Base-by-base conservation (phyloP, 1,284 basidiomycete genomes). In the Sanguinoderma infundibulare region DNA sequence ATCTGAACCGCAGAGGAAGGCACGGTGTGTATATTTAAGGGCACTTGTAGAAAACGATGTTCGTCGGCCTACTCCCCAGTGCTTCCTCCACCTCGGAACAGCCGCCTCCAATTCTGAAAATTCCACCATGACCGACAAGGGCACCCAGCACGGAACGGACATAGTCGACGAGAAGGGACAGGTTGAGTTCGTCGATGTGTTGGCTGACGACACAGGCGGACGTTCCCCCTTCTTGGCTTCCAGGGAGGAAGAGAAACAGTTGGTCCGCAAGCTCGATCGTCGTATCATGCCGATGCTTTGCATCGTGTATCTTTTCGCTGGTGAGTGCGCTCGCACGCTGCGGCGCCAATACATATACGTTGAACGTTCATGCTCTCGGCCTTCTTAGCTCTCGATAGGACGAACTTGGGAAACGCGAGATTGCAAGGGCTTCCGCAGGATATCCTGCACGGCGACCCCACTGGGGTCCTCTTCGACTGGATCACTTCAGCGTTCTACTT, bases 331-430 rank as follows among this genome's bases (percentile, higher is more conserved):
- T 7, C 7, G n/a, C n/a, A n/a, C n/a, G n/a, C n/a, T n/a, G n/a
- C n/a, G n/a, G n/a, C n/a, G n/a, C n/a, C n/a, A n/a, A n/a, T n/a
- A 7, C 17, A 14, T 52, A 5, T 8, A 32, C n/a, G 28, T 30
- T 10, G n/a, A n/a, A n/a, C n/a, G n/a, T 28, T 30, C 1, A 32
- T 28, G 2, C 3, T 5, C 6, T 15, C 12, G n/a, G n/a, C n/a
- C n/a, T n/a, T 14, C 9, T 10, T 7, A 91, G 89, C 86, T 67
- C 78, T 92, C 52, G 90, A 92, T 72, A 82, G 91, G 52, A 86
- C 87, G 3, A 92, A 92, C 67, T 70, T 92, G 39, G 90, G 91
- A 12, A 92, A 92, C 71, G 91, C 91, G 40, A 82, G 90, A 50
- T 75, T 92, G 40, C 90, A 90, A 73, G 87, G 87, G 2, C 75